Evolutionary conservation across 495 filamentous ascomycete species (phyloP), one percentile per base, ranked within the genome.

Genomic region (Articulospora tetracladia): DNA sequence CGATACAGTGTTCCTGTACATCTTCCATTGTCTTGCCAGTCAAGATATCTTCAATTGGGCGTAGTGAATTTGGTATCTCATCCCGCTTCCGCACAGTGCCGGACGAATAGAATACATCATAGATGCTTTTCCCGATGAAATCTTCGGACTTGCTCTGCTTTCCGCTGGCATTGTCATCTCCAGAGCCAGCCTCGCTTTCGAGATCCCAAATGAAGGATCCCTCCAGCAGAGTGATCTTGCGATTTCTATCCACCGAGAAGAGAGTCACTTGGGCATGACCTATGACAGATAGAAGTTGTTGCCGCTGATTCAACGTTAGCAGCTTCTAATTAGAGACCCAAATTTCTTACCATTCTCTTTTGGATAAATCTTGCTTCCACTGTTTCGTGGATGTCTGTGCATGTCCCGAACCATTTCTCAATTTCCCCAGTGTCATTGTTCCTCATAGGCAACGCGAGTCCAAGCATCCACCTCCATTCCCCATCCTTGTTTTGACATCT

Each of bases 371-470:
- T 79, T 0, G 83, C 74, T 65, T 86, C 77, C 4, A 89, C 82
- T 19, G 81, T 73, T 48, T 87, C 83, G 64, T 88, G 80, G 25
- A 88, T 84, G 50, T 89, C 84, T 10, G 84, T 88, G 66, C 82
- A 86, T n/a, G 84, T 82, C 17, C 86, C 88, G 64, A 87, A 89
- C 88, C 87, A 91, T 69, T 87, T 87, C 56, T 86, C 73, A 44
- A 91, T 88, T 28, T 74, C 70, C 0, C 83, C 83, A 2, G 74
- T 86, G 53, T 77, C 77, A 55, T 78, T 78, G 63, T 88, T 82
- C 53, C 73, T 73, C 56, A 90, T 69, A 0, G 88, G 87, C 32
- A 86, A 59, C 0, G 86, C 88, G 39, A 82, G 76, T 30, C 83
- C 84, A 3, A 90, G 73, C 79, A 91, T 89, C 87, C 86, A 90